Conservation (phyloP, 371 early-diverging fungal genomes). For the Lichtheimia ramosa region DNA sequence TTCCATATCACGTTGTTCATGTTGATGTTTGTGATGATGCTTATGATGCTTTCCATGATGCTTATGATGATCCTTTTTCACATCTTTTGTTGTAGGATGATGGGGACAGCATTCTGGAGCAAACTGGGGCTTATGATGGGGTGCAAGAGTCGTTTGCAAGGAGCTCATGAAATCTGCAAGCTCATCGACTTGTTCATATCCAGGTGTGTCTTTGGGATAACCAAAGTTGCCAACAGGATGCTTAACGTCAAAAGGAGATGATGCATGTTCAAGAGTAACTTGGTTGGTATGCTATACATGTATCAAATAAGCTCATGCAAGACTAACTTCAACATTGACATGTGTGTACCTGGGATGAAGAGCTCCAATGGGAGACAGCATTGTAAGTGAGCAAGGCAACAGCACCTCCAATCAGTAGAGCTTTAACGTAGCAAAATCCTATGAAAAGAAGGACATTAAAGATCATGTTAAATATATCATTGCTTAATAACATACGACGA, state of each 20-base stretch:
- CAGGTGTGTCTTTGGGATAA: constrained; percentile 1
- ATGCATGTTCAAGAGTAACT: neutral
- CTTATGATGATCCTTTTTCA: neutral
- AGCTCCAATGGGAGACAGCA: too few species aligned
- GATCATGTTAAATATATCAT: neutral
- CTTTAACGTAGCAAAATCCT: neutral
- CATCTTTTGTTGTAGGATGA: neutral
- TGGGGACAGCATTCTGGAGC: constrained; percentile 6
- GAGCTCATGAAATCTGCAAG: constrained; percentile 5
- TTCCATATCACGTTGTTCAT: neutral
- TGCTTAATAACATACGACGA: neutral
- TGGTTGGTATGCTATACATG: neutral
- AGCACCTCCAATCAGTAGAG: neutral
- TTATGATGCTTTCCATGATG: neutral
- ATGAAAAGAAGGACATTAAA: neutral
- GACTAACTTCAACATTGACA: neutral
- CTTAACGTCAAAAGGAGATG: constrained; percentile 5
- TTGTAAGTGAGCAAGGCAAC: neutral
- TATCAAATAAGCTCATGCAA: neutral
- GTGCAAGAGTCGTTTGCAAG: constrained; percentile 7
- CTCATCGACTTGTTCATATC: constrained; percentile 2
- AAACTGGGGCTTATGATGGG: neutral
- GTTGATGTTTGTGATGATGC: constrained; percentile 11
- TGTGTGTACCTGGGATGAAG: neutral
- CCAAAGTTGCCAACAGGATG: constrained; percentile 3